These are phyloP conservation scores for Tetradesmus obliquus DNA, from an alignment of 139 green algal species.

Conservation along the genomic window DNA sequence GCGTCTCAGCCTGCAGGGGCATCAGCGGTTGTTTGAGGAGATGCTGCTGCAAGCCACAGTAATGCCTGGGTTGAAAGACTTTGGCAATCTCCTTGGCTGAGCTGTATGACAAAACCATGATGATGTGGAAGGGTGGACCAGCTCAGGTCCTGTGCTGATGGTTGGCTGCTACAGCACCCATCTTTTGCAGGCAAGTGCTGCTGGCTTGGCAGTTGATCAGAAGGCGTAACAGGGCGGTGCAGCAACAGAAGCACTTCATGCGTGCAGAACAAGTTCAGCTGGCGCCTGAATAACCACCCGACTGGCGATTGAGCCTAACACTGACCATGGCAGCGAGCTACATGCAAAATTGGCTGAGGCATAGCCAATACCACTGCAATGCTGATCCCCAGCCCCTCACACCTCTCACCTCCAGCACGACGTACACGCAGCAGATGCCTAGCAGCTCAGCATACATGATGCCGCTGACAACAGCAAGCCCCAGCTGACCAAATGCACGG, in stretches of 20 bases:
- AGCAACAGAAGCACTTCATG: too few relatives aligned
- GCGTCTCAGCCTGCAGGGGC: slow-evolving; percentile 26
- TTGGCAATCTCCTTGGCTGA: too few relatives aligned
- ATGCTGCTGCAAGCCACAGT: background rate
- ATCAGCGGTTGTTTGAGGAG: background rate
- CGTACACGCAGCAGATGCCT: slow-evolving; percentile 73
- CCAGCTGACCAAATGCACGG: slow-evolving; percentile 70
- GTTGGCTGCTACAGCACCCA: background rate
- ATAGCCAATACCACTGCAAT: too few relatives aligned
- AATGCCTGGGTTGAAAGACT: too few relatives aligned
- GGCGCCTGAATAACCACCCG: background rate
- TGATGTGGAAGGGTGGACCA: too few relatives aligned
- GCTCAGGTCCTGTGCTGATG: too few relatives aligned
- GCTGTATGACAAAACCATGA: too few relatives aligned
- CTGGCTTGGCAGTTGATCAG: background rate
- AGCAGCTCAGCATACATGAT: slow-evolving; percentile 86
- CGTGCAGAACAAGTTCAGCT: too few relatives aligned
- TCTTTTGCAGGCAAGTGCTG: background rate
- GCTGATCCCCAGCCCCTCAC: background rate
- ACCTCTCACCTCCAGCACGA: slow-evolving; percentile 28
- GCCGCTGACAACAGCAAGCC: slow-evolving; percentile 62
- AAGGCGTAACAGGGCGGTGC: too few relatives aligned
- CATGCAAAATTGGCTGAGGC: too few relatives aligned
- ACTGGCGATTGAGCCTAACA: slow-evolving; percentile 34
- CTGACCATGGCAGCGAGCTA: background rate